Percentiles rank a stretch among this genome's conserved stretches.
These are phyloP conservation scores for Talaromyces sp. DNA, from an alignment of 2,329 filamentous ascomycete genomes.

Conservation along the genomic window DNA sequence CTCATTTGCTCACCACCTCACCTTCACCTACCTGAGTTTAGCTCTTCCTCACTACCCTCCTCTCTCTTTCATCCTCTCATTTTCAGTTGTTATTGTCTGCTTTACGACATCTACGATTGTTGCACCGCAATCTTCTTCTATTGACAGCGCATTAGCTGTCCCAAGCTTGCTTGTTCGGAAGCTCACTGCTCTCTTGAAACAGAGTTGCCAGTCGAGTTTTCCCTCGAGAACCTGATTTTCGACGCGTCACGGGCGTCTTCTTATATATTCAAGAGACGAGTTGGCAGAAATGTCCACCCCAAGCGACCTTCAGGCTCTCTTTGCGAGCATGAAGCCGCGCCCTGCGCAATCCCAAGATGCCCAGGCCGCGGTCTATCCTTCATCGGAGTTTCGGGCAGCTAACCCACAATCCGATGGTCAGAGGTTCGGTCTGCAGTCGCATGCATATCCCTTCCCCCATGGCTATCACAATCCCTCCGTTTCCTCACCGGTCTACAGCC, in stretches of 20 bases:
- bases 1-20: not conserved
- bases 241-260: conserved; percentile 29
- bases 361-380: conserved; percentile 11
- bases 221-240: conserved; percentile 14
- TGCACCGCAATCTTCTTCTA: not conserved
- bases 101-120: not conserved
- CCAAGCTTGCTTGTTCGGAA: conserved; percentile 4
- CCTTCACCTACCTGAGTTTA: not conserved
- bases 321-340: conserved; percentile 45
- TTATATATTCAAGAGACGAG: conserved; percentile 27
- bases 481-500: conserved; percentile 57
- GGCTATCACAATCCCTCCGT: conserved; percentile 55
- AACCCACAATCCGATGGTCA: conserved; percentile 13
- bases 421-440: conserved; percentile 20
- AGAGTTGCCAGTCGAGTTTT: conserved; percentile 21
- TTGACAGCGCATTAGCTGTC: not conserved
- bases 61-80: not conserved
- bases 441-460: conserved; percentile 29
- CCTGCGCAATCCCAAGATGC: conserved; percentile 32
- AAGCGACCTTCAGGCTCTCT: conserved; percentile 45
- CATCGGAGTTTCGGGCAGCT: conserved; percentile 24
- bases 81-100: not conserved
- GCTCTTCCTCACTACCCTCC: not conserved
- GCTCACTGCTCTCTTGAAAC: conserved; percentile 19
- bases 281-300: conserved; percentile 47